phyloP scores from a whole-genome alignment of 441 rosid species.

The Populus tomentosa region DNA sequence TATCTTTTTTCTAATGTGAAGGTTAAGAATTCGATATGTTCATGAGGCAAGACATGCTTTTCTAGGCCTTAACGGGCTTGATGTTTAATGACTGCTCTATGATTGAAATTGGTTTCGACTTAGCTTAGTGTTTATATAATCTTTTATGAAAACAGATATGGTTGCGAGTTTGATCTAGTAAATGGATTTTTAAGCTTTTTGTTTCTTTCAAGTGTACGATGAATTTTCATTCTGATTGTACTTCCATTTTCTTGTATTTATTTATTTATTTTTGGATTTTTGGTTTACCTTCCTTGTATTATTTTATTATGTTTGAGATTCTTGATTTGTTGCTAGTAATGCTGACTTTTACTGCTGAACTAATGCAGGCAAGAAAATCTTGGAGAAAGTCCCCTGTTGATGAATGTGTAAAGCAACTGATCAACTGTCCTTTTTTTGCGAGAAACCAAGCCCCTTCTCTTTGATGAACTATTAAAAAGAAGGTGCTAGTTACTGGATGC shows the following conservation, averaged over 20 bases:
- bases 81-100: neutral
- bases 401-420: neutral
- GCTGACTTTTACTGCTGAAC: constrained; percentile 13
- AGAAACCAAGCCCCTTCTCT: neutral
- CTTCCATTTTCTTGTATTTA: neutral
- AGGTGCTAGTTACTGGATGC: neutral
- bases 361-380: neutral
- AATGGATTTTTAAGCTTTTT: neutral
- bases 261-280: neutral
- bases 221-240: neutral
- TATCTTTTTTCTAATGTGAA: neutral
- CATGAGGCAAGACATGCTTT: neutral
- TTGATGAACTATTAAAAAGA: constrained; percentile 9
- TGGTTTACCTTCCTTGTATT: neutral
- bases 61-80: neutral
- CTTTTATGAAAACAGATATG: neutral
- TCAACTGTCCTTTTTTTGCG: neutral
- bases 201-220: neutral
- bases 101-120: neutral
- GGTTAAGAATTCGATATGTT: neutral
- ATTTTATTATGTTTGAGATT: neutral
- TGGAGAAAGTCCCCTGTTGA: constrained; percentile 6
- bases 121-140: neutral
- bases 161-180: neutral
- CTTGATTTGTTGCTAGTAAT: neutral